phyloP scores from a whole-genome alignment of 352 stramenopile species.

The Globisporangium splendens region DNA sequence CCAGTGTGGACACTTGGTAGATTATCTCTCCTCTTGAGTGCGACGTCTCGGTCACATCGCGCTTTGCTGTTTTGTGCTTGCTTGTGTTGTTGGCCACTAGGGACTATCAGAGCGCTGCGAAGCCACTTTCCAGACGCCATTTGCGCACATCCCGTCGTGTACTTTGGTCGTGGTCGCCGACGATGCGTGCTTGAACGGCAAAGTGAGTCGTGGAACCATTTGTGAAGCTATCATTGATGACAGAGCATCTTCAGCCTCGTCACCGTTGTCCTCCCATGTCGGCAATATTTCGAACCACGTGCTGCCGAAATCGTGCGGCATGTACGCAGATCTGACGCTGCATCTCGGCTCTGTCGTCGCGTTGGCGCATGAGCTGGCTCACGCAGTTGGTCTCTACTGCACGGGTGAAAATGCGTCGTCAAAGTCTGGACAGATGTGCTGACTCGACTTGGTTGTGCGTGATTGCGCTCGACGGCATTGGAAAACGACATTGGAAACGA shows the following conservation, averaged over 20 bases:
- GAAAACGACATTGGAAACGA: constrained; percentile 23
- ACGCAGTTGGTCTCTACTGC: constrained; percentile 13
- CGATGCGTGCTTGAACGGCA: constrained; percentile 7
- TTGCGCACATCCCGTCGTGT: constrained; percentile 9
- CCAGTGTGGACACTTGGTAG: no score
- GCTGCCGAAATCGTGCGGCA: constrained; percentile 15
- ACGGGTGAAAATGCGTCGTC: neutral
- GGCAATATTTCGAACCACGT: constrained; percentile 26
- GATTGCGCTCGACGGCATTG: constrained; percentile 40
- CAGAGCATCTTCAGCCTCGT: no score
- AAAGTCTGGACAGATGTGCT: neutral
- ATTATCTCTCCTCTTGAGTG: no score
- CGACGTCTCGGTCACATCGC: no score
- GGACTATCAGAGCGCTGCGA: neutral
- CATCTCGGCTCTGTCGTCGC: constrained; percentile 30
- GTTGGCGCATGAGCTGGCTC: constrained; percentile 32
- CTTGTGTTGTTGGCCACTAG: neutral
- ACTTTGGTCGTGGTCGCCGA: constrained; percentile 12
- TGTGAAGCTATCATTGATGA: neutral
- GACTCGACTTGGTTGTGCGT: constrained; percentile 19
- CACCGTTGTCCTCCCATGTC: constrained; percentile 13
- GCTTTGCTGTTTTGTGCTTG: neutral
- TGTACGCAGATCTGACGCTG: constrained; percentile 29
- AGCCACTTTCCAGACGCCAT: constrained; percentile 10
- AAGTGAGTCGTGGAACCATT: constrained; percentile 1